Percentiles rank a stretch among this genome's conserved stretches.
These are phyloP conservation scores for Cenchrus americanus DNA, from an alignment of 176 grass and related monocot genomes.

Conservation along the genomic window DNA sequence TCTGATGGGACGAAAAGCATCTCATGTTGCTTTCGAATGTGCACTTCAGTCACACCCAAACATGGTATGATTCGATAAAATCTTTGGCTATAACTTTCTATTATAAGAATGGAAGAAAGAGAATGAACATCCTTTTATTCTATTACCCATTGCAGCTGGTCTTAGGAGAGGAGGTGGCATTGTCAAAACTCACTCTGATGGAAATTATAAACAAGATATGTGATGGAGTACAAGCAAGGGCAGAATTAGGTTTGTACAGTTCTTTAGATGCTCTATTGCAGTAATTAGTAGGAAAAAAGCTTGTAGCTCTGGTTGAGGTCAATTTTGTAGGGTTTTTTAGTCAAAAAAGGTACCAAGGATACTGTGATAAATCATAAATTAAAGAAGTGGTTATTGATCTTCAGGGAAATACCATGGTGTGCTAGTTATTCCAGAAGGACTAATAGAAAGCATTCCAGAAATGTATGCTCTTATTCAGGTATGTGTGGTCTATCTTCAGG, in stretches of 20 bases:
- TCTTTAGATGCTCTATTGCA: not conserved
- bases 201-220: slow-evolving; percentile 74
- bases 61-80: slow-evolving; percentile 56
- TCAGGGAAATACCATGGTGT: slow-evolving; percentile 78
- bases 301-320: not conserved
- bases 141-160: slow-evolving; percentile 54
- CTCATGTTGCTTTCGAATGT: slow-evolving; percentile 77
- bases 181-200: slow-evolving; percentile 77
- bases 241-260: slow-evolving; percentile 61
- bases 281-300: not conserved
- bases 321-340: not conserved
- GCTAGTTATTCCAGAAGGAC: slow-evolving; percentile 73
- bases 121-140: not conserved
- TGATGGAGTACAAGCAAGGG: slow-evolving; percentile 74
- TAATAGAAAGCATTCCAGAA: slow-evolving; percentile 78
- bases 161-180: slow-evolving; percentile 77
- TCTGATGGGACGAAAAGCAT: slow-evolving; percentile 73
- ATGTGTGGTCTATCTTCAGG: slow-evolving; percentile 11
- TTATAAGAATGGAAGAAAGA: slow-evolving; percentile 1
- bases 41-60: slow-evolving; percentile 85
- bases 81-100: not conserved
- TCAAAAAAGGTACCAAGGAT: not conserved
- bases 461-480: slow-evolving; percentile 85
- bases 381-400: slow-evolving; percentile 26
- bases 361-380: not conserved